These are phyloP conservation scores for Eucalyptus victrix DNA, from an alignment of 345 rosid species.

Conservation along the genomic window DNA sequence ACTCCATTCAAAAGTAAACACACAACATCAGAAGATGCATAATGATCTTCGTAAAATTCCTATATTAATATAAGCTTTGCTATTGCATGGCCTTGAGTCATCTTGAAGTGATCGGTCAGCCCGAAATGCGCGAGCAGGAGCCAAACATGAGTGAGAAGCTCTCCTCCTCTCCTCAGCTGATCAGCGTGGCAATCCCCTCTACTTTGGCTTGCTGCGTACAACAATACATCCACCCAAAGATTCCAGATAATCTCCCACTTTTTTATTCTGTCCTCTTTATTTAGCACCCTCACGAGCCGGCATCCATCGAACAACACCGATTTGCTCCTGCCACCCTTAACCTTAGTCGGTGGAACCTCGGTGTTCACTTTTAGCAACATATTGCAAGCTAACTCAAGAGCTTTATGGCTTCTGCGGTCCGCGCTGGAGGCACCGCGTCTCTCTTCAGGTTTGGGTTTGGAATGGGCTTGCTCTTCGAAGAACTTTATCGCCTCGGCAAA, in stretches of 20 bases:
- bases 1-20: too few relatives aligned
- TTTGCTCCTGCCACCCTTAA: conserved; percentile 12
- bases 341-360: not conserved
- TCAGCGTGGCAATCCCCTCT: conserved; percentile 15
- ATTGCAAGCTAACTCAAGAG: not conserved
- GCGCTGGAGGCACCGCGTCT: rapidly evolving
- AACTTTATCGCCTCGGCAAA: not conserved
- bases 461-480: not conserved
- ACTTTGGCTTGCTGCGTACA: not conserved
- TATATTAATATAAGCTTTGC: conserved; percentile 5
- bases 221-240: conserved; percentile 8
- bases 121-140: conserved; percentile 46
- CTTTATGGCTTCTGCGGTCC: rapidly evolving
- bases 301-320: conserved; percentile 12
- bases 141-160: conserved; percentile 42
- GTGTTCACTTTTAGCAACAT: not conserved
- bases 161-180: conserved; percentile 45
- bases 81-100: conserved; percentile 24
- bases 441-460: rapidly evolving
- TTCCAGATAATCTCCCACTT: not conserved
- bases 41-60: not conserved
- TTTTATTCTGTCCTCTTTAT: not conserved
- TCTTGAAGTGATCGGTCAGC: conserved; percentile 36
- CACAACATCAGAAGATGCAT: not conserved
- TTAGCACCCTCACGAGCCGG: not conserved